Evolutionary conservation across 2,329 filamentous ascomycete species (phyloP).

Genomic region (Aureobasidium subglaciale): DNA sequence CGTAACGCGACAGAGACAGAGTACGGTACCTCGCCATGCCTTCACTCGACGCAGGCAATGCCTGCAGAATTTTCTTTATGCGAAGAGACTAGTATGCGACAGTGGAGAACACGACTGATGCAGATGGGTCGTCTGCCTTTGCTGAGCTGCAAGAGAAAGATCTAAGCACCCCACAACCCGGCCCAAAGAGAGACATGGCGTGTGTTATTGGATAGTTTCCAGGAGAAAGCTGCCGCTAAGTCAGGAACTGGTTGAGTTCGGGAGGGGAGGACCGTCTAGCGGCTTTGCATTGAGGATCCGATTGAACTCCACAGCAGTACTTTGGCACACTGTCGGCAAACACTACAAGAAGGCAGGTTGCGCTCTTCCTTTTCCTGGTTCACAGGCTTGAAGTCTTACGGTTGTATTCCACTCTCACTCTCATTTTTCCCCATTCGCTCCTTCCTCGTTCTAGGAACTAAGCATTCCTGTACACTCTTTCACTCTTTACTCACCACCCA

Average conservation of each 20-base stretch:
- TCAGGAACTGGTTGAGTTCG: conserved; percentile 12
- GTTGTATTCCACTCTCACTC: conserved; percentile 11
- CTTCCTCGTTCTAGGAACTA: conserved; percentile 15
- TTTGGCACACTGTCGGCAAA: background rate
- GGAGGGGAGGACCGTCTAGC: conserved; percentile 9
- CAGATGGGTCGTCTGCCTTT: conserved; percentile 4
- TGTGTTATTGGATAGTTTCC: conserved; percentile 11
- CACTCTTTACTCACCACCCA: conserved; percentile 4
- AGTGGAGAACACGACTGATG: conserved; percentile 9
- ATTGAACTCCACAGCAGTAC: conserved; percentile 9
- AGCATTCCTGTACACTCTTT: conserved; percentile 17
- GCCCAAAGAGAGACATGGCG: background rate
- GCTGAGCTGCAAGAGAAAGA: conserved; percentile 12
- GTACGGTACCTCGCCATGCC: background rate
- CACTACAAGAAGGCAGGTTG: conserved; percentile 10
- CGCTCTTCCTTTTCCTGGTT: background rate
- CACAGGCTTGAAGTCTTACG: conserved; percentile 16
- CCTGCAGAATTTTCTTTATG: background rate
- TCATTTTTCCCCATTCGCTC: conserved; percentile 14
- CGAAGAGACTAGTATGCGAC: background rate
- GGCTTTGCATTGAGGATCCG: conserved; percentile 8
- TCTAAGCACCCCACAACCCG: conserved; percentile 9
- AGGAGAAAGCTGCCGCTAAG: conserved; percentile 10
- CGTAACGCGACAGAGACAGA: background rate
- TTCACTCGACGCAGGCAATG: background rate